These are phyloP conservation scores for Panaeolus papilionaceus DNA, from an alignment of 768 basidiomycete species.

Conservation along the genomic window DNA sequence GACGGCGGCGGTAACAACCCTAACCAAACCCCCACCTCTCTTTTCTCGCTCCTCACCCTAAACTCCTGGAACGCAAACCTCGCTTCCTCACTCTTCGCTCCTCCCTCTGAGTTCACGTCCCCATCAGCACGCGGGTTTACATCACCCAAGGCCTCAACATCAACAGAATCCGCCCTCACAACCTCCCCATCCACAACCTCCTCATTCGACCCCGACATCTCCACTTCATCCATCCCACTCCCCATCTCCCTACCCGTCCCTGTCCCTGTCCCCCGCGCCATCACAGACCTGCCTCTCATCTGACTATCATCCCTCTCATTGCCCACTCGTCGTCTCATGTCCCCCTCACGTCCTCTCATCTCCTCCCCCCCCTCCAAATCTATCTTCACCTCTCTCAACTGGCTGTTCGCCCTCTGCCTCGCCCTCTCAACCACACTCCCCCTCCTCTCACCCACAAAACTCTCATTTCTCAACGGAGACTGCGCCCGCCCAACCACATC, in stretches of 20 bases:
- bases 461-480: neutral
- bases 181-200: neutral
- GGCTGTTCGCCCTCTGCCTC: neutral
- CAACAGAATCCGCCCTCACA: neutral
- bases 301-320: neutral
- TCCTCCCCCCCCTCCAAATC: neutral
- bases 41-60: neutral
- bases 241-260: neutral
- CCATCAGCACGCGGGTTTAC: no score
- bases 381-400: neutral
- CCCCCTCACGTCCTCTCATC: neutral
- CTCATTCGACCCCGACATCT: neutral
- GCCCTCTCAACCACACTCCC: neutral
- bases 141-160: neutral
- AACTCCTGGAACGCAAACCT: neutral
- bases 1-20: neutral
- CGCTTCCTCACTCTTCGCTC: neutral
- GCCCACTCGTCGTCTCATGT: neutral
- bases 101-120: neutral
- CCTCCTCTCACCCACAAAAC: neutral
- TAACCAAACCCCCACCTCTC: neutral
- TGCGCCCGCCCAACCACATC: neutral
- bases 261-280: neutral
- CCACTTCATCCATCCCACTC: neutral
- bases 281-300: neutral